phyloP scores from a whole-genome alignment of 495 filamentous ascomycete genomes.

The Collariella sp. region DNA sequence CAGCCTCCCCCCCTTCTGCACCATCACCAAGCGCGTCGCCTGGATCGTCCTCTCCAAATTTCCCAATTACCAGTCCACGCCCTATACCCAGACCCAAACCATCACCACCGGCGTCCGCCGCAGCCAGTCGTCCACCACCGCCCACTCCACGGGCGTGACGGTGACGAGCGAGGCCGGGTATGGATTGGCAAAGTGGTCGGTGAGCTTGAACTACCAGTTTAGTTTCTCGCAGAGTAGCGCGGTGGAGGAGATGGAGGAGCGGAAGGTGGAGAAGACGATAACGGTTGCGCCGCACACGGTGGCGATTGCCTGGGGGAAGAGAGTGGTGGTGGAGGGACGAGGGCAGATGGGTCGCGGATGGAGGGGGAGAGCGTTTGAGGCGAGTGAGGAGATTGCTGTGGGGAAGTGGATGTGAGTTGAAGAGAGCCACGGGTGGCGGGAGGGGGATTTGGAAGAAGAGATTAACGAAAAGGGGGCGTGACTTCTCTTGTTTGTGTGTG shows the following conservation, averaged over 20 bases:
- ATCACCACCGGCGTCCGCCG: not conserved
- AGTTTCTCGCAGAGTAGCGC: not conserved
- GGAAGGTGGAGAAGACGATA: not conserved
- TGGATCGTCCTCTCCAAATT: not conserved
- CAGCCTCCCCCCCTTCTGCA: slow-evolving; percentile 2
- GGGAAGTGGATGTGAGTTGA: too few species aligned
- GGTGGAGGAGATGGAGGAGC: not conserved
- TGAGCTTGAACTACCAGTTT: not conserved
- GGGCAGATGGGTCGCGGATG: not conserved
- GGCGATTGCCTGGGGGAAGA: not conserved
- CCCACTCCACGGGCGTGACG: not conserved
- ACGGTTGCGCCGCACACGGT: not conserved
- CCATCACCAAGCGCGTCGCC: not conserved
- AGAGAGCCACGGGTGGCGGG: too few species aligned
- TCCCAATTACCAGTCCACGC: slow-evolving; percentile 2
- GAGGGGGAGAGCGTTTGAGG: not conserved
- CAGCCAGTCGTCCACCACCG: not conserved
- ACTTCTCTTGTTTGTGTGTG: too few species aligned
- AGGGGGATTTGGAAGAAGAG: too few species aligned
- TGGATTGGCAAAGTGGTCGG: not conserved
- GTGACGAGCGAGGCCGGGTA: not conserved
- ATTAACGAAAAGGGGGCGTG: too few species aligned
- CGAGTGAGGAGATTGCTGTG: not conserved
- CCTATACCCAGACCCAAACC: not conserved
- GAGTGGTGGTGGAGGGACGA: not conserved